Base-by-base conservation (phyloP, 1,284 basidiomycete genomes). In the Fomitopsis schrenkii region DNA sequence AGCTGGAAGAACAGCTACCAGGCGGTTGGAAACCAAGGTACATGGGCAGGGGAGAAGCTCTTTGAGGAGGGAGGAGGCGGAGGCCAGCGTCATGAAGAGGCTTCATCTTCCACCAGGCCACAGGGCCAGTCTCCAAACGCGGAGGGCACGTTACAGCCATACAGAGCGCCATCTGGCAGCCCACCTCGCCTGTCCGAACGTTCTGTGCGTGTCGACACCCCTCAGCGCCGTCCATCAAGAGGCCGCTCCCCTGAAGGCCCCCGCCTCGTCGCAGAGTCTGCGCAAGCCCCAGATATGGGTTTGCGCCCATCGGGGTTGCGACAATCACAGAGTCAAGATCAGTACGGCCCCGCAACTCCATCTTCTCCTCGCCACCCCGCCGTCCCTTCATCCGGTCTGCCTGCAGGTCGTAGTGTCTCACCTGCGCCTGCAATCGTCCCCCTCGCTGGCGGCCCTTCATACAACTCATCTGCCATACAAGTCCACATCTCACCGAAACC, bases 401-500 rank as follows among this genome's bases (percentile, higher is more conserved):
- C 74, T 46, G 72, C 74, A 10, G 73, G 72, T 46, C 71, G 74
- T 54, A 77, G 74, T 58, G 56, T 72, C 8, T 63, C 75, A 22
- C 64, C 70, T 10, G 59, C 65, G 22, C 62, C 70, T 9, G 67
- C 71, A 58, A 80, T 82, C 62, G 79, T 84, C 69, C 80, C 82
- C 40, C 72, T 86, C 54, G 80, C 84, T 35, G 81, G 85, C 6
- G 82, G 84, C 12, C 83, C 85, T 42, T 79, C 82, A 19, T 89
- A 87, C 72, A 65, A 65, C 71, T 67, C 76, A 64, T 64, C 69
- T n/a, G 58, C 67, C 7, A 77, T 77, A 65, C 68, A 75, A 22
- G 75, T 82, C 30, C 83, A 86, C 38, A 79, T 90, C 46, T 85
- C 90, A 4, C 79, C 86, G 0, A 87, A 79, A 58, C 83, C 84